Percentiles rank a stretch among this genome's conserved stretches.
Conservation (phyloP, 2,329 filamentous ascomycete species). For the Fusarium guadeloupense region DNA sequence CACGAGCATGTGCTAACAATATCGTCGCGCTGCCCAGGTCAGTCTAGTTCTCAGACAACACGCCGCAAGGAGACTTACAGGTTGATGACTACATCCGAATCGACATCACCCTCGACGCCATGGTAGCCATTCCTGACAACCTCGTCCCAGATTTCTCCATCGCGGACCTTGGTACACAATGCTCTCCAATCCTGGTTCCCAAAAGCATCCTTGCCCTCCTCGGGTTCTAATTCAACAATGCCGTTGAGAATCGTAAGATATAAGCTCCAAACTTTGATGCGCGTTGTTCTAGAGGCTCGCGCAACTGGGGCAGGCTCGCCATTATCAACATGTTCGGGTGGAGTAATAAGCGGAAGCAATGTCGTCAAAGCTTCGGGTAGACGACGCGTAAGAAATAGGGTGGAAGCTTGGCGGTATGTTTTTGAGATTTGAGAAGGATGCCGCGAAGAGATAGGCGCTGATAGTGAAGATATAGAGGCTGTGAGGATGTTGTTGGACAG, state of each 20-base stretch:
- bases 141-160: constrained; percentile 94
- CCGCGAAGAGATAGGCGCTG: constrained; percentile 67
- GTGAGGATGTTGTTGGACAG: constrained; percentile 64
- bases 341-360: constrained; percentile 81
- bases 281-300: constrained; percentile 79
- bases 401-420: constrained; percentile 92
- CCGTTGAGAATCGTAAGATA: constrained; percentile 94
- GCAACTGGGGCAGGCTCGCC: constrained; percentile 77
- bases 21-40: constrained; percentile 76
- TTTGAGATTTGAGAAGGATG: constrained; percentile 83
- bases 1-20: constrained; percentile 86
- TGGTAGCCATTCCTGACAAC: constrained; percentile 88
- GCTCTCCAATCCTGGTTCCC: constrained; percentile 86
- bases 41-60: constrained; percentile 25
- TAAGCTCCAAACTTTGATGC: constrained; percentile 96
- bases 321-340: constrained; percentile 59
- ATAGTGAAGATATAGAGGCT: constrained; percentile 75
- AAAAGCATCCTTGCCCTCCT: constrained; percentile 90
- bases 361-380: constrained; percentile 89
- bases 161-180: constrained; percentile 83
- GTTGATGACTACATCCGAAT: constrained; percentile 93
- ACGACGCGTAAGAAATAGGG: constrained; percentile 92
- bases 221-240: constrained; percentile 85
- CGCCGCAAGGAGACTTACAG: constrained; percentile 66
- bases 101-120: constrained; percentile 87